Base-by-base conservation (phyloP, 352 stramenopile species). In the Pythium guiyangense region DNA sequence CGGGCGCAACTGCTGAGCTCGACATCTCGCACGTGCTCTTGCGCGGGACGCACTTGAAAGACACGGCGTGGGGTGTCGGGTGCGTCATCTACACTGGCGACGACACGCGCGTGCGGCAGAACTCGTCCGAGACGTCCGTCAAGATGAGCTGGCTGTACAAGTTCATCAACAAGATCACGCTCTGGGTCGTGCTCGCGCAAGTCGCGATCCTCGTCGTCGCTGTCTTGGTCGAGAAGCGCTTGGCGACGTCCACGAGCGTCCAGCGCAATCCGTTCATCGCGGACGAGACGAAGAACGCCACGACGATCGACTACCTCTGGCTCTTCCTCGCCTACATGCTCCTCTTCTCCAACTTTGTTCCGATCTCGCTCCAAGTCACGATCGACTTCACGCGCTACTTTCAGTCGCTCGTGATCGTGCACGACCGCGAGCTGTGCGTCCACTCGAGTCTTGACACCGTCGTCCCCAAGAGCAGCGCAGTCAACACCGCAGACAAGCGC, bases 271-370 rank as follows among this genome's bases (percentile, higher is more conserved):
- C 70, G 27, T 84, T 69, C 56, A 78, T 86, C 17, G 63, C 73
- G 0, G 57, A 71, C 0, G 69, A 76, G 17, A 73, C 66, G 39
- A 74, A 72, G 57, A 26, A 63, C 43, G 70, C 63, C 15, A 66
- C 48, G 3, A 54, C 66, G 11, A 27, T 79, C 44, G 66, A 80
- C 49, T 79, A 67, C 49, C 42, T 84, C 18, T 84, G 69, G 69
- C 69, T 84, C 14, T 87, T 89, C 27, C 57, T 87, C 14, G 73
- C 79, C 14, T 98, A 97, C 68, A 86, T 95, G 60, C 68, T 97
- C n/a, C 73, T 96, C 9, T 93, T 93, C 61, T 93, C 85, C 47
- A 91, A 93, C 53, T 96, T 97, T 62, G 87, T 98, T 18, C 92
- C 92, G 5, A 94, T 98, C 45, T 94, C 88, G 20, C 74, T 97